Evolutionary conservation across 331 rosid genomes (phyloP).

Genomic region (Spiraea crenata): DNA sequence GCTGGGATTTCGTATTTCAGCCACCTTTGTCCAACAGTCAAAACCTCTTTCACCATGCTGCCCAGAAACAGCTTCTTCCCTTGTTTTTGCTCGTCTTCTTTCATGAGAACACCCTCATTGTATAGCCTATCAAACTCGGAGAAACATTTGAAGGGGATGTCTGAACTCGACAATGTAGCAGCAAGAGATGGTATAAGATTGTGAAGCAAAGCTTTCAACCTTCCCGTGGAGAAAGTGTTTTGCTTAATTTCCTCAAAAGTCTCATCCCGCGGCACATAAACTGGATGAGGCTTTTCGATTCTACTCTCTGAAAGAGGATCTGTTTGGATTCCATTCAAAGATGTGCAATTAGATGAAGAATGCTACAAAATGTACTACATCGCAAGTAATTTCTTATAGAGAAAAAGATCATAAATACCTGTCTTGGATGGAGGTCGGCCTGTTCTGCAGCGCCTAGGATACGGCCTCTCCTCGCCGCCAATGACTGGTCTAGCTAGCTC

Average conservation of each 20-base stretch:
- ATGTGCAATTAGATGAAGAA: slow-evolving; percentile 5
- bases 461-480: slow-evolving; percentile 58
- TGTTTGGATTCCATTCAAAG: slow-evolving; percentile 35
- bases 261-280: slow-evolving; percentile 94
- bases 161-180: slow-evolving; percentile 71
- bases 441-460: slow-evolving; percentile 90
- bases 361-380: not conserved
- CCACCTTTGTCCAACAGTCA: slow-evolving; percentile 50
- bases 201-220: slow-evolving; percentile 89
- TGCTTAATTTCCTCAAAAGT: slow-evolving; percentile 93
- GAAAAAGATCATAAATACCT: slow-evolving; percentile 38
- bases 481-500: slow-evolving; percentile 75
- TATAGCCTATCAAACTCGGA: slow-evolving; percentile 90
- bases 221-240: slow-evolving; percentile 78
- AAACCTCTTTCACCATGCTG: slow-evolving; percentile 55
- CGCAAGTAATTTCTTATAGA: not conserved
- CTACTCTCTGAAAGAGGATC: slow-evolving; percentile 75
- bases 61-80: slow-evolving; percentile 35
- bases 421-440: slow-evolving; percentile 63
- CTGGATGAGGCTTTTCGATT: slow-evolving; percentile 92
- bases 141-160: slow-evolving; percentile 76
- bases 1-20: slow-evolving; percentile 81
- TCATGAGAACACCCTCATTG: slow-evolving; percentile 61
- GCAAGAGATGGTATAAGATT: slow-evolving; percentile 81
- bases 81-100: slow-evolving; percentile 52